Base-by-base conservation (phyloP, 2,329 filamentous ascomycete species). In the Verticillium isaacii region DNA sequence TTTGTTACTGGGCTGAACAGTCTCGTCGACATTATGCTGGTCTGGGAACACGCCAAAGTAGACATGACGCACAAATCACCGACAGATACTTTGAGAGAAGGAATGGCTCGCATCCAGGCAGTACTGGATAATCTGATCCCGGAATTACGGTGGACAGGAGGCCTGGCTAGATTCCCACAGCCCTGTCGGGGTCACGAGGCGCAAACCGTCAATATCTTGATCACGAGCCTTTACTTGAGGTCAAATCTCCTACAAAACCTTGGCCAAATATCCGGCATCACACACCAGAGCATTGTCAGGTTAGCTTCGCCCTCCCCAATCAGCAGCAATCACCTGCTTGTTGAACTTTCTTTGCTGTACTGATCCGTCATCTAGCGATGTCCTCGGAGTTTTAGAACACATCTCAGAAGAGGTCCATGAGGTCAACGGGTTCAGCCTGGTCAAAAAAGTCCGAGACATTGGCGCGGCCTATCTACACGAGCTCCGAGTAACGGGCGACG, bases 201-300 rank as follows among this genome's bases (percentile, higher is more conserved):
- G 6, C 75, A 77, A 23, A 72, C 72, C 6, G 75, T 71, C 15
- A 76, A 76, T 60, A 62, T 77, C 5, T 72, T 75, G 56, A 69
- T 77, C 39, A 76, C 75, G 29, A 74, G 73, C 56, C 68, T 77
- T 7, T 69, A 74, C 32, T 68, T 77, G 1, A 69, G 72, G 5
- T 76, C 75, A 2, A 75, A 76, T 41, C 63, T 77, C 5, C 64
- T 77, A 4, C 73, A 76, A 34, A 73, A 70, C n/a, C 68, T 73
- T 2, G 68, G 69, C 45, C 58, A 57, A 54, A 61, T 41, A 58
- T 60, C 14, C 19, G 61, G 29, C 11, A 45, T 58, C 11, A 68
- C 73, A 32, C 71, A 74, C 50, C 70, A 72, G 23, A 68, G 64
- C 12, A 72, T 75, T n/a, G 68, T 75, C 1, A 72, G 56, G 56